Evolutionary conservation across 441 rosid genomes (phyloP), one percentile per base, ranked within the genome.

Genomic region (Bocquillonia castaneifolia): DNA sequence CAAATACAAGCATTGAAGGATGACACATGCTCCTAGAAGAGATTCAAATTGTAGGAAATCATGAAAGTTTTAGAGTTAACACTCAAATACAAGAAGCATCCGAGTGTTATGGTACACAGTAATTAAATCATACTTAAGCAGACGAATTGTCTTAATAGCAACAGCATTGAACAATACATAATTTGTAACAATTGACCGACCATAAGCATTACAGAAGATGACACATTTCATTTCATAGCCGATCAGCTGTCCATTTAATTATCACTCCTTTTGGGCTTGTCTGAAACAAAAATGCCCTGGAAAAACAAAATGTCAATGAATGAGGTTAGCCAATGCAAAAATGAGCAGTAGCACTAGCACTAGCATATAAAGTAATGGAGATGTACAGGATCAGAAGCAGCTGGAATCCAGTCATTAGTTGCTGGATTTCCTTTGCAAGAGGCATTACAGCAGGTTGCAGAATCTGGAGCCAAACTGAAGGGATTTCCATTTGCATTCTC

Each of bases 401-500:
- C 74, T 0, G 94, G 94, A 72, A 78, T 76, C 91, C 91, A 86
- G 17, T 86, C 94, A 57, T 88, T 88, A 15, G 89, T 86, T 3
- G 91, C 91, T 0, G 91, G 91, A 72, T 86, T 88, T 55, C 94
- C 88, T 69, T 65, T 78, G 80, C 79, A 66, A 45, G 94, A 72
- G 61, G 71, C 64, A 40, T 84, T 87, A 1, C 63, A 70, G 50
- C 1, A 20, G 26, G 53, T 23, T 2, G 34, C 71, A 1, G 52
- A 12, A 66, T 85, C 78, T 5, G 81, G 77, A 31, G 28, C 74
- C 18, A 86, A 72, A 67, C 50, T 66, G 71, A 82, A 83, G 74
- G 47, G 6, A 59, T 76, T 66, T 34, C 54, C 84, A 40, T 65
- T 63, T 10, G 69, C 70, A 42, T 50, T 67, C 59, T 78, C 93